phyloP scores from a whole-genome alignment of 2,329 filamentous ascomycete genomes.

The Fusarium vanettenii region DNA sequence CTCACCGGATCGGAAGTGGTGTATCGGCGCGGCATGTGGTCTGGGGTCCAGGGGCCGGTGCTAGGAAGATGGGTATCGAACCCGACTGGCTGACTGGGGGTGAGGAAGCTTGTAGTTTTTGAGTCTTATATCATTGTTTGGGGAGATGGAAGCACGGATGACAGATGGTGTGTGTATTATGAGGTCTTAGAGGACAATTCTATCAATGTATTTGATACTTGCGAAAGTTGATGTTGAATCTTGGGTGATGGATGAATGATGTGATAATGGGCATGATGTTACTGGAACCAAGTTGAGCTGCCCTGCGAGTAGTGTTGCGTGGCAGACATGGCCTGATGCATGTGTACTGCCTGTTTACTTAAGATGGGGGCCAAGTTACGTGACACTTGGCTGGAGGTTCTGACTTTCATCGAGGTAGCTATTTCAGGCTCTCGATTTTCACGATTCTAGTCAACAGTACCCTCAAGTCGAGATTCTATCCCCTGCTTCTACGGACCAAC shows the following conservation, averaged over 20 bases:
- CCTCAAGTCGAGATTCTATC: not conserved
- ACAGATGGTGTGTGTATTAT: not conserved
- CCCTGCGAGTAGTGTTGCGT: not conserved
- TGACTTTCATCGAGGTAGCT: not conserved
- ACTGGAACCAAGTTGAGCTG: not conserved
- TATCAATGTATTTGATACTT: not conserved
- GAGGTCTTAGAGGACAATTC: not conserved
- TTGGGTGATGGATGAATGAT: not conserved
- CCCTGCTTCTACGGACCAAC: not conserved
- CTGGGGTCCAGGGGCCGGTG: not conserved
- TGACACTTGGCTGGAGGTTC: not conserved
- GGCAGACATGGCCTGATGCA: not conserved
- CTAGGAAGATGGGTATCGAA: not conserved
- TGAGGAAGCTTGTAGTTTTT: not conserved
- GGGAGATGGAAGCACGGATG: not conserved
- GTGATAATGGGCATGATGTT: not conserved
- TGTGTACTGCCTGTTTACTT: not conserved
- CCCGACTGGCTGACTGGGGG: not conserved
- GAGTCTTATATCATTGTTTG: not conserved
- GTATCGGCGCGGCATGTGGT: slow-evolving; percentile 1
- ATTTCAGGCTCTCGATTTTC: not conserved
- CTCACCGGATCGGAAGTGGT: not conserved
- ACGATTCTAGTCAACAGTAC: not conserved
- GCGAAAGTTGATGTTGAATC: not conserved
- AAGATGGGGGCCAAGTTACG: not conserved